Evolutionary conservation across 1,284 basidiomycete species (phyloP), one percentile per base, ranked within the genome.

Genomic region (Pseudomicrostroma phylloplanum): DNA sequence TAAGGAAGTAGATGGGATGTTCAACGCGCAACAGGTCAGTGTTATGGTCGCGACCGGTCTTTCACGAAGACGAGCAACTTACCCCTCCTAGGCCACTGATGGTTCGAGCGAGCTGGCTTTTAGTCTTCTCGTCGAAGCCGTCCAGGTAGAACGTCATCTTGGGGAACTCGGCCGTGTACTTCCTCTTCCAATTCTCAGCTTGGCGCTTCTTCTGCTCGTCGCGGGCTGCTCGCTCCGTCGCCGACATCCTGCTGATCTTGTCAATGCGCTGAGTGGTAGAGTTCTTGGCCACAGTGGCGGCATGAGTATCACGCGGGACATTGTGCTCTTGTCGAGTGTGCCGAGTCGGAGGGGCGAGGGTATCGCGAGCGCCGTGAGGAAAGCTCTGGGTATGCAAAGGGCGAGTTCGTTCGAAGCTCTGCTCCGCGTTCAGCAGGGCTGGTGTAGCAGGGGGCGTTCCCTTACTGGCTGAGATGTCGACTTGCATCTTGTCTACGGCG

Each of bases 141-240:
- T 78, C 77, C 26, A 78, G 71, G 55, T 78, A 74, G 42, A 78
- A 77, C 60, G 70, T 68, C 57, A 78, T 76, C 58, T 61, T 67
- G 25, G 76, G 74, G 40, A 78, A 78, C 9, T 70, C 76, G 1
- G 66, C 66, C 17, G 60, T 48, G 30, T 67, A 77, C 58, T 68
- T 72, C 21, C 67, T 64, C 19, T 72, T 63, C 75, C 70, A 72
- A 36, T 67, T 70, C 56, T 60, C 64, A 55, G 58, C 69, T 64
- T 13, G 64, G 62, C 56, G 70, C 65, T 54, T 57, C 41, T 72
- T 70, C 41, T 59, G 60, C 13, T 66, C 63, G n/a, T 72, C 70
- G 21, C 70, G 67, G 6, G 61, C 58, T 15, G 66, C 64, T n/a
- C 68, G 60, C 58, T 76, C 74, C 30, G 71, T 64, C 1, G 63